A percentile compares a stretch with the other conserved stretches of the same genome.
Evolutionary conservation across 192 early-diverging fungal species (phyloP).

Genomic region (Backusella luteola): DNA sequence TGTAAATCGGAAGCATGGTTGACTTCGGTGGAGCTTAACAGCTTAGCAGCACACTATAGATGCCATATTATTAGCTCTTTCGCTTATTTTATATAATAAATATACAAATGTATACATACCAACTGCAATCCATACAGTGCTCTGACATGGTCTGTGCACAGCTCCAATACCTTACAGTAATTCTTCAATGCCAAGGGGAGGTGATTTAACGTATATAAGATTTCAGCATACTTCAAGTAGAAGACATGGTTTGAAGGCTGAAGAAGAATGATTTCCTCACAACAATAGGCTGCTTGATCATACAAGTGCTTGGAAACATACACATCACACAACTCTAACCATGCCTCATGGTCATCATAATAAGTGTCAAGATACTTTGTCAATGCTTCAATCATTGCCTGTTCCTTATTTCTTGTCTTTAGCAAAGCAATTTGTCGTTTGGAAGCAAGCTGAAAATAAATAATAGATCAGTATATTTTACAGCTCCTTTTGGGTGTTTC

Average conservation of each 20-base stretch:
- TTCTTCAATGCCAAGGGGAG: constrained; percentile 77
- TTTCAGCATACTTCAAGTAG: constrained; percentile 88
- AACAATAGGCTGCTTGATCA: constrained; percentile 84
- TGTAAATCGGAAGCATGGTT: constrained; percentile 25
- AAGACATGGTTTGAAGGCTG: constrained; percentile 85
- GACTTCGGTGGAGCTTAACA: constrained; percentile 16
- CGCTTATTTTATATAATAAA: too few species aligned
- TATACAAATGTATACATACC: constrained; percentile 34
- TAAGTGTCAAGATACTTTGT: constrained; percentile 81
- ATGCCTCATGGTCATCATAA: constrained; percentile 85
- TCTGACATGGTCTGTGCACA: constrained; percentile 81
- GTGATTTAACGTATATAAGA: constrained; percentile 72
- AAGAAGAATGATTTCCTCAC: constrained; percentile 89
- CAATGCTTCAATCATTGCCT: constrained; percentile 72
- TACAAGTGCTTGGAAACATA: constrained; percentile 74
- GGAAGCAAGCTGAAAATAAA: constrained; percentile 44
- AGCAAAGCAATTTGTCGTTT: constrained; percentile 81
- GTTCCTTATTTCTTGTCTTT: constrained; percentile 60
- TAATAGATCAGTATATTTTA: background rate
- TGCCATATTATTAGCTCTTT: background rate
- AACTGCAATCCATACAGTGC: constrained; percentile 87
- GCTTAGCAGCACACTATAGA: constrained; percentile 28
- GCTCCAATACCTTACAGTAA: constrained; percentile 85
- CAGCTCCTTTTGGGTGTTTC: background rate
- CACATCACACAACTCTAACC: constrained; percentile 77